Base-by-base conservation (phyloP, 495 filamentous ascomycete genomes). In the Talaromyces proteolyticus region DNA sequence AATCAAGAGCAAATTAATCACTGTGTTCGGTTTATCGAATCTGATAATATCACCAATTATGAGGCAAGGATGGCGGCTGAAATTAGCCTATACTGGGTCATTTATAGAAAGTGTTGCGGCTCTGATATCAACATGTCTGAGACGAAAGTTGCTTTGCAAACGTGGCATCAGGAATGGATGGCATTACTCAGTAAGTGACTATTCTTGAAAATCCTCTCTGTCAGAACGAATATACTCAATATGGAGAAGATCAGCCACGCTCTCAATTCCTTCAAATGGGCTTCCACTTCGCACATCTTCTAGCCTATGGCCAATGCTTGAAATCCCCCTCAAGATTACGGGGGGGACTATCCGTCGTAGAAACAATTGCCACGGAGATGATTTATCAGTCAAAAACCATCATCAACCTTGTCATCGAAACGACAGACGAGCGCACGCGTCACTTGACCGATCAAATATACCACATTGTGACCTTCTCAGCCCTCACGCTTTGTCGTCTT, bases 191-290 rank as follows among this genome's bases (percentile, higher is more conserved):
- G 70, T 74, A 64, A 12, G 45, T 22, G 11, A 10, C 37, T 45
- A n/a, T 34, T 3, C 20, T 24, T 11, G 18, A 8, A 14, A 25
- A 8, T n/a, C 3, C n/a, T n/a, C 12, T 46, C 4, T 16, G 1
- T 41, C 5, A 20, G 12, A 17, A 7, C 6, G 7, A 41, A 41
- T 17, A 17, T 23, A 11, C 39, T 42, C 11, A 26, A 3, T 18
- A 16, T 19, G 16, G 16, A 49, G 24, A 19, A 73, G 72, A 70
- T 20, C 70, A 75, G 57, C 68, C 70, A 12, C 57, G 69, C 37
- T 67, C 72, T n/a, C 72, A 75, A 48, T 75, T 75, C 36, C 56
- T 75, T 3, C 57, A 66, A 23, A 74, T 75, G 72, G 72, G 72
- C 2, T 74, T 70, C 25, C 62, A 73, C 42, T 75, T 75, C 50